phyloP scores from a whole-genome alignment of 768 basidiomycete species.

The Chlorophyllum brunneum region DNA sequence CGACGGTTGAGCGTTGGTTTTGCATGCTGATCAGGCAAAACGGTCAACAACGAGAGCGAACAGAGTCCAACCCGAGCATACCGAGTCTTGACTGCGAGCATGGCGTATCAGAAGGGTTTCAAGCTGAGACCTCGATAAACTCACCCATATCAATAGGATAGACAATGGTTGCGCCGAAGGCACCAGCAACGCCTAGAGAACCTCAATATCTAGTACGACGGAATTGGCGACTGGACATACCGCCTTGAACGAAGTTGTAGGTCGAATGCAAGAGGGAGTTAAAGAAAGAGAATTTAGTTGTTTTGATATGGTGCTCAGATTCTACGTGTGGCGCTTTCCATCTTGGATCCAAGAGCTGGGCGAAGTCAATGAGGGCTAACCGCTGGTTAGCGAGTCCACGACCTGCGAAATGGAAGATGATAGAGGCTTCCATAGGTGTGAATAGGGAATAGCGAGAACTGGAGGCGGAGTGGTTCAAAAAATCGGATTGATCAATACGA shows the following conservation, averaged over 20 bases:
- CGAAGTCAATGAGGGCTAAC: conserved; percentile 86
- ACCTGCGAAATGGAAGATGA: conserved; percentile 96
- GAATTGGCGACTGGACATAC: conserved; percentile 28
- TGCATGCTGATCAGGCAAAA: conserved; percentile 64
- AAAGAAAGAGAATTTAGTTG: conserved; percentile 39
- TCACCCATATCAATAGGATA: conserved; percentile 93
- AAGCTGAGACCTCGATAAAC: conserved; percentile 23
- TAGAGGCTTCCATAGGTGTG: conserved; percentile 97
- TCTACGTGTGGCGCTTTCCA: conserved; percentile 74
- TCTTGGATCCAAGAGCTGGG: conserved; percentile 85
- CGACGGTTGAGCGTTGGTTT: conserved; percentile 95
- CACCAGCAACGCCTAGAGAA: conserved; percentile 79
- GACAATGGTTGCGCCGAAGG: conserved; percentile 94
- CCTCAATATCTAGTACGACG: conserved; percentile 15
- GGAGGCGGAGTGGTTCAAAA: conserved; percentile 82
- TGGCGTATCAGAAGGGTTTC: conserved; percentile 3
- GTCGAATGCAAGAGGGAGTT: conserved; percentile 60
- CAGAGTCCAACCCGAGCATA: conserved; percentile 21
- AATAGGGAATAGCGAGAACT: conserved; percentile 92
- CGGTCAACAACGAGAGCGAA: neutral
- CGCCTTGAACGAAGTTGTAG: conserved; percentile 88
- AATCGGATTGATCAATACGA: conserved; percentile 93
- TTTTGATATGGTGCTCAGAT: conserved; percentile 27
- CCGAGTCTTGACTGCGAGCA: conserved; percentile 70
- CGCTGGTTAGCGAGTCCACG: conserved; percentile 68